Evolutionary conservation across 1,284 basidiomycete genomes (phyloP), one percentile per base, ranked within the genome.

Genomic region (Cryptococcus amylolentus): DNA sequence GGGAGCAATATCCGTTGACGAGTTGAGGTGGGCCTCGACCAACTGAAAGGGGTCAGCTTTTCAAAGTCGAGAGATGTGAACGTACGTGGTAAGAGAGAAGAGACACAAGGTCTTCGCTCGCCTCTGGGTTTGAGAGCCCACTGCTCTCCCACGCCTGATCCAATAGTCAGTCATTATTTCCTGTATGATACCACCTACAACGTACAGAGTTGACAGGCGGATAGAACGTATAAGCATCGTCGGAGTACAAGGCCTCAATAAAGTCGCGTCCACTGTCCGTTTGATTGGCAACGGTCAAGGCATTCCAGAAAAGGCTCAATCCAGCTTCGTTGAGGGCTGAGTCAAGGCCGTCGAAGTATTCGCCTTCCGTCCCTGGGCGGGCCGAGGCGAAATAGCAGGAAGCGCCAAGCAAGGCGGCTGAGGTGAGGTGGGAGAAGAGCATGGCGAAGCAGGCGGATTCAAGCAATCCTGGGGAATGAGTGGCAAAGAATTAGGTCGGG

Each of bases 21-120:
- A 58, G 43, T 65, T 66, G 50, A 69, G 52, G 5, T 56, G 37
- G 9, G 60, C 57, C 26, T 61, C 31, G 43, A 62, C 64, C 46
- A 69, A 62, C 67, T 66, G 28, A 7, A 38, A 6, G 5, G 9
- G 31, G 37, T 23, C 14, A 12, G 13, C 50, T 48, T 50, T 49
- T 41, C 20, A 9, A 23, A n/a, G 27, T 20, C 40, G 35, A 28
- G 42, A 13, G 18, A 39, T 23, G 18, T 56, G 26, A 23, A 58
- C 63, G 56, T n/a, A 66, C 67, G 53, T 69, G 65, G 45, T 67
- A 69, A 1, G 61, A 57, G 14, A 69, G 56, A 12, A 69, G 45
- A 16, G 54, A 56, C 5, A 54, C 56, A 20, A 67, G 55, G 35
- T 67, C 56, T 14, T 35, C 53, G 45, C 46, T 50, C 7, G 55